Base-by-base conservation (phyloP, 169 alveolate species). In the Cryptosporidium felis region DNA sequence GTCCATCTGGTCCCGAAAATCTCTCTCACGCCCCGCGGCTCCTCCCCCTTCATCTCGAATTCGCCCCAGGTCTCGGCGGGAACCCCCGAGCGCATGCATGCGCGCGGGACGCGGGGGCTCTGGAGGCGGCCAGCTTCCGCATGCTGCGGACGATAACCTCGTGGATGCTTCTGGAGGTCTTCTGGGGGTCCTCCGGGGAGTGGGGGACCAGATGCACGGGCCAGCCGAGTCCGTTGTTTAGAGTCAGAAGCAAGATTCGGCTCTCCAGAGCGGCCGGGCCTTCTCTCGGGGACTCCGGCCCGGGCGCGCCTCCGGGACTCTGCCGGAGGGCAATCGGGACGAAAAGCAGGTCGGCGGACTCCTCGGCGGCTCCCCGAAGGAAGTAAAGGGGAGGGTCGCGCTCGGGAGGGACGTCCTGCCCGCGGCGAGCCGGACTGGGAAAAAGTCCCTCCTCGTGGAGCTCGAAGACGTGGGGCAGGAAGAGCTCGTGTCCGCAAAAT, bases 401-500 rank as follows among this genome's bases (percentile, higher is more conserved):
- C 5, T 44, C 2, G 26, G 2, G 32, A 10, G 45, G 14, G 34
- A 32, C 46, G 2, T 56, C 63, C 32, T 5, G 34, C 49, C 32
- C 61, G 30, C 8, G 49, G 49, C 49, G 8, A 9, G 49, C 12
- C 5, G 85, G 85, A 12, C 44, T 30, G 14, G 85, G 85, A 38
- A 74, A 74, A 53, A 74, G 46, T 14, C 58, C 65, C 3, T 30
- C 18, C 16, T 34, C n/a, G 8, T 23, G 40, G 10, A 74, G 30
- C 5, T 74, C 60, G 41, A 74, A 74, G 10, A 74, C 23, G 10
- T 53, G 56, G 18, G 85, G 85, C 23, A 74, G 18, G 30, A 53
- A 53, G 9, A 74, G 85, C 36, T 74, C 38, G 23, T 30, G 61
- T 3, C 85, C 85, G 21, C 74, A 74, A 23, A 74, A 74, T 14